Base-by-base conservation (phyloP, 176 grass and related monocot species). In the Cenchrus purpureus region DNA sequence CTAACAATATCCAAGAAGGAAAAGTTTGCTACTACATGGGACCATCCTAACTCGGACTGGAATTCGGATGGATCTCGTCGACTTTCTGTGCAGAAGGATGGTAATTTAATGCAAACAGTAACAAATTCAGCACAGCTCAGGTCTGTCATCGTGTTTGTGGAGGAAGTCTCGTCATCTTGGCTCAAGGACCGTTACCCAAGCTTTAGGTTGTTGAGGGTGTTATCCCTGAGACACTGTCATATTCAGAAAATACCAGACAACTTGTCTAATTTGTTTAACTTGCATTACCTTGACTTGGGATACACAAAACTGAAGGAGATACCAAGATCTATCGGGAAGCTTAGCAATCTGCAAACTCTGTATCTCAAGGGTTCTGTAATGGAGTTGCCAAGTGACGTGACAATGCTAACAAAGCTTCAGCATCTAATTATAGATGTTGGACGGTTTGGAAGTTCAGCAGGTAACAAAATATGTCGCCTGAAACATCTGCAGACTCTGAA, bases 201-300 rank as follows among this genome's bases (percentile, higher is more conserved):
- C 59, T 91, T 91, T 64, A 88, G 62, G 56, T 80, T 91, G 71
- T 61, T 82, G 9, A 83, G 88, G 54, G 81, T 93, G 6, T 31
- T 90, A 15, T 29, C 50, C 81, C 32, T 88, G 9, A 76, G 73
- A 29, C 34, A 31, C 63, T 78, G 87, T 37, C 50, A 79, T 50
- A 85, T 90, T 16, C 48, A 73, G 22, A 76, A 84, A 69, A 5
- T 90, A 9, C 91, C 88, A 55, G 76, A 90, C 65, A 45, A 40
- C 2, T 5, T 93, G 15, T 71, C 70, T 71, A 64, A 67, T 40
- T 57, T 93, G 58, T 93, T 87, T 44, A 87, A 87, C 63, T 79
- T 91, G 76, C 88, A 76, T 22, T 85, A 75, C 62, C 43, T 89
- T 32, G 71, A 82, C 60, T 80, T 86, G 63, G 78, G 78, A 64